Conservation (phyloP, 2,329 filamentous ascomycete species). For the Pseudodiploospora longispora region DNA sequence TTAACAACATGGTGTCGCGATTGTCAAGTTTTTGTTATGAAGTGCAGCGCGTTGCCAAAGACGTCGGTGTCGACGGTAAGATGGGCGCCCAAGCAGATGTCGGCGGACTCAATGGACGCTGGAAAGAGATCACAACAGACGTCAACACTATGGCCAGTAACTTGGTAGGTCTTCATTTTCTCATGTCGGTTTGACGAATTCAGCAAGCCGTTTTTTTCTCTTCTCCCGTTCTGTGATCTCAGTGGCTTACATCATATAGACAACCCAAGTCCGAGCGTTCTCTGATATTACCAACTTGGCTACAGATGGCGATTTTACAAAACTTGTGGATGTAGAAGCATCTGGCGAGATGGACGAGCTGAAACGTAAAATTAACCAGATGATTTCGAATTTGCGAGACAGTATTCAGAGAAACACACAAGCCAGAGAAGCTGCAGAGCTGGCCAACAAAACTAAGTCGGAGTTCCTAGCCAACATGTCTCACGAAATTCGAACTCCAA, state of each 20-base stretch:
- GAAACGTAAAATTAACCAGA: conserved; percentile 98
- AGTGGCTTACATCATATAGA: conserved; percentile 44
- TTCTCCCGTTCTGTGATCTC: neutral
- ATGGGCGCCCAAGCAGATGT: conserved; percentile 97
- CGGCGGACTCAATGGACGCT: conserved; percentile 82
- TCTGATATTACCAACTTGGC: conserved; percentile 97
- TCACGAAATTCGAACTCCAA: conserved; percentile 94
- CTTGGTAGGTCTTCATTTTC: conserved; percentile 33
- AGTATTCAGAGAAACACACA: conserved; percentile 96
- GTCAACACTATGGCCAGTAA: conserved; percentile 86
- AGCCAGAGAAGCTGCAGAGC: conserved; percentile 87
- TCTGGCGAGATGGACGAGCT: conserved; percentile 99
- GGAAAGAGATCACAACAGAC: conserved; percentile 97
- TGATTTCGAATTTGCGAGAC: conserved; percentile 92
- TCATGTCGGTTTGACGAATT: too few relatives aligned
- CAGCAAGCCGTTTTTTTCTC: neutral
- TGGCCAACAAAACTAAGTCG: conserved; percentile 96
- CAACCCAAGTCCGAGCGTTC: conserved; percentile 94
- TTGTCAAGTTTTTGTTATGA: conserved; percentile 94
- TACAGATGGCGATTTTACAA: conserved; percentile 94
- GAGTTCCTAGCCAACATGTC: conserved; percentile 99
- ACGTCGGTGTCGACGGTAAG: conserved; percentile 95
- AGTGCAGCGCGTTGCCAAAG: conserved; percentile 89
- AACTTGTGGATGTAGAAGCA: conserved; percentile 92
- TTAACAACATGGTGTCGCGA: conserved; percentile 97